Evolutionary conservation across 768 basidiomycete species (phyloP), one percentile per base, ranked within the genome.

Genomic region (Trametes gibbosa): DNA sequence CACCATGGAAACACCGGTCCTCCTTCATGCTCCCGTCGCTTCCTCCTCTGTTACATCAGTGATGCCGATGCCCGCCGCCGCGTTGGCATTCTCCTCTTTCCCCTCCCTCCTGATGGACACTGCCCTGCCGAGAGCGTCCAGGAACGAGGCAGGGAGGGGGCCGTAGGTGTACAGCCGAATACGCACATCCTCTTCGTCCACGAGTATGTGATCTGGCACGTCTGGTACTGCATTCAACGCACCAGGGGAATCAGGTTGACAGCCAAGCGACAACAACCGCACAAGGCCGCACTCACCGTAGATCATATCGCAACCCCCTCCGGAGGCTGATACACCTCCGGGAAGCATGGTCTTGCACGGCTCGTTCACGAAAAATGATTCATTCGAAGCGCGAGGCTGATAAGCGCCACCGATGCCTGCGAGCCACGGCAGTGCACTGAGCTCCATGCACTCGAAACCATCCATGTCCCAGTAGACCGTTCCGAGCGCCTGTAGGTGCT

Each of bases 351-450:
- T 10, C 29, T 32, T 32, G 29, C 29, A 10, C 10, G 29, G 29
- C 29, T 32, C 29, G 29, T 32, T n/a, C 29, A 5, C 29, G 29
- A 32, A 32, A 32, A 32, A 32, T 4, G 29, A 32, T 10, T 32
- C 29, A 10, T 32, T 32, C 29, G 29, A 32, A 34, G 34, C 34
- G 13, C 10, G 19, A 16, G 21, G 10, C 12, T 50, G 52, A 23
- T 56, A 37, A 8, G 45, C n/a, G n/a, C n/a, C n/a, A n/a, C n/a
- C 54, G 25, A 52, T 35, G 0, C 42, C 53, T 19, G 57, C 65
- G 41, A 66, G 37, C 65, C 65, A 66, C 23, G 65, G 65, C 41
- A 66, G 34, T 47, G 65, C 62, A 40, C 65, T 62, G n/a, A 66
- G 57, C 53, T 63, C 65, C 65, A 66, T 63, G 21, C 25, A 42